A percentile compares a stretch with the other conserved stretches of the same genome.
These are phyloP conservation scores for Conoideocrella luteorostrata DNA, from an alignment of 2,329 filamentous ascomycete genomes.

Conservation along the genomic window DNA sequence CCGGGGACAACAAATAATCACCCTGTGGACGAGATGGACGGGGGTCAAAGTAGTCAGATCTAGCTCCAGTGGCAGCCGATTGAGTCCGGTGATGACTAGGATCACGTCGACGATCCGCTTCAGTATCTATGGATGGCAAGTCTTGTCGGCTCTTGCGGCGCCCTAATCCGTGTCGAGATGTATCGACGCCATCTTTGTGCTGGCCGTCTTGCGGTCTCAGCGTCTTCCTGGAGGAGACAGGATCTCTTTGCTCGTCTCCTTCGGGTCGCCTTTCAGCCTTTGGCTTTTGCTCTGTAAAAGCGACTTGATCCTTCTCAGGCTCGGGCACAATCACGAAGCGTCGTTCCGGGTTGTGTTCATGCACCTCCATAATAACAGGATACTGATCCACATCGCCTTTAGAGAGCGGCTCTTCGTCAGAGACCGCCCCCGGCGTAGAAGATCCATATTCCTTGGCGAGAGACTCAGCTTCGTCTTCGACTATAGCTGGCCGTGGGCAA, in stretches of 20 bases:
- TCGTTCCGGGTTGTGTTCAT: slow-evolving; percentile 54
- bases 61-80: slow-evolving; percentile 26
- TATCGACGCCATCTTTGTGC: not conserved
- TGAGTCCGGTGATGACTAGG: slow-evolving; percentile 28
- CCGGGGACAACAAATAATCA: slow-evolving; percentile 34
- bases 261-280: not conserved
- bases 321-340: slow-evolving; percentile 55
- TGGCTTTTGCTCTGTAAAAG: not conserved
- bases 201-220: not conserved
- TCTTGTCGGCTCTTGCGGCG: slow-evolving; percentile 30
- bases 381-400: slow-evolving; percentile 63
- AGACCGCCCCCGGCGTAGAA: slow-evolving; percentile 17
- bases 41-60: slow-evolving; percentile 26
- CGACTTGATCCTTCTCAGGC: slow-evolving; percentile 10
- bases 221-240: not conserved
- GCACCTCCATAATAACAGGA: slow-evolving; percentile 58
- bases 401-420: slow-evolving; percentile 50
- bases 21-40: slow-evolving; percentile 21
- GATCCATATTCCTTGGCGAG: slow-evolving; percentile 54
- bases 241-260: not conserved
- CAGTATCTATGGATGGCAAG: slow-evolving; percentile 40
- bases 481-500: slow-evolving; percentile 56
- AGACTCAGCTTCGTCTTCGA: slow-evolving; percentile 62
- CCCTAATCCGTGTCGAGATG: slow-evolving; percentile 16
- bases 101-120: slow-evolving; percentile 21